Percentiles rank a stretch among this genome's conserved stretches.
These are phyloP conservation scores for Fragaria nilgerrensis DNA, from an alignment of 306 rosid genomes.

Conservation along the genomic window DNA sequence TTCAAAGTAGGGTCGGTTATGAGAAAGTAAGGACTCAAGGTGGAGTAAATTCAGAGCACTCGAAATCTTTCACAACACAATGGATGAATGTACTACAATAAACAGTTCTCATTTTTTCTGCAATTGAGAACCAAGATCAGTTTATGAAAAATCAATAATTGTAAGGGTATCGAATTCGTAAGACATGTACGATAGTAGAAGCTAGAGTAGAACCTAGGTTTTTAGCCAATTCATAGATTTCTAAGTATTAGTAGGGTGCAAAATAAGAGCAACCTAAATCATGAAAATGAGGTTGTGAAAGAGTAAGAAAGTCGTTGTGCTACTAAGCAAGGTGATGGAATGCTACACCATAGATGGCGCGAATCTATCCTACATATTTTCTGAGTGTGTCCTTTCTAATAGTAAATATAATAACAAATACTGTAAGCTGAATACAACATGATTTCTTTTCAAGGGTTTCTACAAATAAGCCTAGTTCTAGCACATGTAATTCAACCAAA, in stretches of 20 bases:
- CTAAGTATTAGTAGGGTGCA: background rate
- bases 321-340: too few relatives aligned
- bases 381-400: too few relatives aligned
- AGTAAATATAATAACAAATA: background rate
- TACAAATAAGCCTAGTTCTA: background rate
- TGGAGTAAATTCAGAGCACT: background rate
- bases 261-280: background rate
- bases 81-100: background rate
- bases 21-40: background rate
- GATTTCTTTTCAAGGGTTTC: background rate
- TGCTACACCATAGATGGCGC: too few relatives aligned
- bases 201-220: too few relatives aligned
- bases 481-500: background rate
- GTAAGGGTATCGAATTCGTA: too few relatives aligned
- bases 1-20: background rate
- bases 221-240: background rate
- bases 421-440: slow-evolving; percentile 1
- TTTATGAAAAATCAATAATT: too few relatives aligned
- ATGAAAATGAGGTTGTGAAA: background rate
- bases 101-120: background rate
- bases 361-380: too few relatives aligned
- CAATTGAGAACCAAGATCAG: background rate
- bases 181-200: too few relatives aligned
- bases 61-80: background rate
- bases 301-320: background rate